Evolutionary conservation across 129 eudicot genomes (phyloP).

Genomic region (Tagetes erecta): DNA sequence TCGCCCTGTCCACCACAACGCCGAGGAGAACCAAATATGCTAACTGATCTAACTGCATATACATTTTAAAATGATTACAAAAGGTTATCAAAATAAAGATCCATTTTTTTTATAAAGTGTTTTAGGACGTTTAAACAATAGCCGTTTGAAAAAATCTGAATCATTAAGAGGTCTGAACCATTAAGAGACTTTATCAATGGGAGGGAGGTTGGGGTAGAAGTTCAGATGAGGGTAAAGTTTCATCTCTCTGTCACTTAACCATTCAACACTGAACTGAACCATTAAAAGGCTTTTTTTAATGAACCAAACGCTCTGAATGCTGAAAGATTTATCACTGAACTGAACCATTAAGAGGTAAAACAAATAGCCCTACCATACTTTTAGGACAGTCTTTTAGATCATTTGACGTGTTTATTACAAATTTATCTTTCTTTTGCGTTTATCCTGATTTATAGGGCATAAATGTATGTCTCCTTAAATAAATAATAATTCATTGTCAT

Average conservation of each 20-base stretch:
- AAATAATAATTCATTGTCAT: not conserved
- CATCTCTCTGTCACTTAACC: too few relatives aligned
- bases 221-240: too few relatives aligned
- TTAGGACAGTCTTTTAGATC: not conserved
- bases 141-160: too few relatives aligned
- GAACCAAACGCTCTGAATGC: too few relatives aligned
- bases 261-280: too few relatives aligned
- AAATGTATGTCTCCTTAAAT: not conserved
- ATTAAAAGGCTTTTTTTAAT: too few relatives aligned
- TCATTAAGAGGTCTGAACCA: too few relatives aligned
- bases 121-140: not conserved
- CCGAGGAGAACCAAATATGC: constrained; percentile 84
- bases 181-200: too few relatives aligned
- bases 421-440: not conserved
- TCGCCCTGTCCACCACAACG: constrained; percentile 99
- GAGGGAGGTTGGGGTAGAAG: too few relatives aligned
- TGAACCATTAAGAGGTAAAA: too few relatives aligned
- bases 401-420: not conserved
- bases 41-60: constrained; percentile 72
- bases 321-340: too few relatives aligned
- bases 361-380: not conserved
- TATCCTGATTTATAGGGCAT: not conserved
- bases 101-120: not conserved
- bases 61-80: not conserved
- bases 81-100: not conserved